Base-by-base conservation (phyloP, 768 basidiomycete species). In the Collybia sp. region DNA sequence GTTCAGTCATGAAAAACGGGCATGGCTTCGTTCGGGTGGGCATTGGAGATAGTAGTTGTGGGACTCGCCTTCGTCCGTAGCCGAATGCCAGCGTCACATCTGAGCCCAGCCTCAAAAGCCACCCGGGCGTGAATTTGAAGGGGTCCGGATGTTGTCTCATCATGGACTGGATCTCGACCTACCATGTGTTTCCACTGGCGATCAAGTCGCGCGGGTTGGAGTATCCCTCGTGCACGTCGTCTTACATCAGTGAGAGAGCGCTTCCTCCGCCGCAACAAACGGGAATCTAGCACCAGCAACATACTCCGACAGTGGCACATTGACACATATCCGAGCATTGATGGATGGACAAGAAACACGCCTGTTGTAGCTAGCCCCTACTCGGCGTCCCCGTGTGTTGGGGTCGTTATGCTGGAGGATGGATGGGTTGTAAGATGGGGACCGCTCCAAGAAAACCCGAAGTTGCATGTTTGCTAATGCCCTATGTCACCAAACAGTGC, bases 211-310 rank as follows among this genome's bases (percentile, higher is more conserved):
- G 42, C 9, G 56, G 56, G 17, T 55, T 54, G 17, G 30, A 47
- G 30, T 55, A 51, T 13, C 53, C 56, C 38, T 48, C 31, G 30
- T 55, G 53, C 16, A 43, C 45, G 32, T 57, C 56, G 20, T 54
- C 55, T 31, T 46, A 40, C 10, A 35, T 52, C 13, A 32, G 45
- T 12, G 44, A 41, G 20, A 52, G 55, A 5, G 53, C 10, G 51
- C 47, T 13, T 42, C 20, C 37, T 53, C 49, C 1, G 42, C 50
- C 5, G 47, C 54, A 2, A 52, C 49, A 36, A 53, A 68, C 1
- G 65, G 65, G 53, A 72, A 72, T 12, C 54, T 61, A 0, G 62
- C 59, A 1, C 66, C 63, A 30, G 71, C 68, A 38, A 71, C 47
- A 61, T 65, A 70, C 4, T 47, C 53, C n/a, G n/a, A n/a, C n/a